Conservation (phyloP, 768 basidiomycete genomes). For the Flagelloscypha sp. region DNA sequence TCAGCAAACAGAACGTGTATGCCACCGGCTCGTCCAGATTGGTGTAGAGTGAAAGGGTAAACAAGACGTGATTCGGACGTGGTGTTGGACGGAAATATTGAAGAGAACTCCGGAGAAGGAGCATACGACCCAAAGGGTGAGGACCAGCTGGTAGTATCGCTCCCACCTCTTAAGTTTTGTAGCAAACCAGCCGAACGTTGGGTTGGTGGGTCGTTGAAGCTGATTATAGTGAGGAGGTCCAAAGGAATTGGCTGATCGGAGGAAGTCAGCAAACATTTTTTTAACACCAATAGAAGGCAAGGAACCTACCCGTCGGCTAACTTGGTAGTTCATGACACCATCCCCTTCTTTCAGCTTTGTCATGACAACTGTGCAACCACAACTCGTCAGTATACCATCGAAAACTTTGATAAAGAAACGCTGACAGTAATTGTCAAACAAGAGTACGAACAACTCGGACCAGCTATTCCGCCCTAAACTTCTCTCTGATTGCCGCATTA, state of each 20-base stretch:
- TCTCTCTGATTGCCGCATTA: slow-evolving; percentile 55
- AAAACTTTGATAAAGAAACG: background rate
- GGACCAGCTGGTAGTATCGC: slow-evolving; percentile 18
- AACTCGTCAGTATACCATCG: slow-evolving; percentile 2
- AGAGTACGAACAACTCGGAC: slow-evolving; percentile 57
- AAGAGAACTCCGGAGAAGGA: too few species aligned
- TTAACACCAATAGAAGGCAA: background rate
- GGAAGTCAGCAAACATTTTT: slow-evolving; percentile 3
- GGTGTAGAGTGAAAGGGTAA: slow-evolving; percentile 60
- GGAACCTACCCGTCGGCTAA: slow-evolving; percentile 44
- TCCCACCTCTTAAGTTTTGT: slow-evolving; percentile 33
- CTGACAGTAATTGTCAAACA: slow-evolving; percentile 68
- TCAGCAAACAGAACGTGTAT: slow-evolving; percentile 62
- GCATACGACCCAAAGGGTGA: slow-evolving; percentile 18
- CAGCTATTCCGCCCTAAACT: slow-evolving; percentile 61
- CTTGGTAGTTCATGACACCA: slow-evolving; percentile 44
- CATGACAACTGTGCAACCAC: slow-evolving; percentile 41
- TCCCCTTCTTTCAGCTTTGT: slow-evolving; percentile 52
- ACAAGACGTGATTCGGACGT: slow-evolving; percentile 46
- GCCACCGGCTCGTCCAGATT: slow-evolving; percentile 59
- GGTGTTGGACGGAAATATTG: slow-evolving; percentile 32
- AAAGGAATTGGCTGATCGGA: slow-evolving; percentile 53
- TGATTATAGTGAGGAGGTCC: slow-evolving; percentile 53
- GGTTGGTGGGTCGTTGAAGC: slow-evolving; percentile 47
- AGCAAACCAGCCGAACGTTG: slow-evolving; percentile 45